Evolutionary conservation across 495 filamentous ascomycete species (phyloP).

Genomic region (Hypoxylon subgilvum): DNA sequence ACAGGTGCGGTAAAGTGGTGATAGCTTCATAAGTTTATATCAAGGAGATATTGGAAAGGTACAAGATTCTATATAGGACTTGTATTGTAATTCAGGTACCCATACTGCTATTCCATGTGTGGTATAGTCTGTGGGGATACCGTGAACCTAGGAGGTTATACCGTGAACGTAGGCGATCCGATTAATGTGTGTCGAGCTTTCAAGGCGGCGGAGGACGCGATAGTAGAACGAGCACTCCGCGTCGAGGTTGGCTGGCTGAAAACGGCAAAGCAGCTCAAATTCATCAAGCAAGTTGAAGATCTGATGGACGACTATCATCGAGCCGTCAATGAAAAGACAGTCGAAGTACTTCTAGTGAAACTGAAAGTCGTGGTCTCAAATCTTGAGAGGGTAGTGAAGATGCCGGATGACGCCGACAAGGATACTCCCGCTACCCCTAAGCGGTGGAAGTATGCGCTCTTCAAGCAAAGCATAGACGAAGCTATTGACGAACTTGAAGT

Average conservation of each 20-base stretch:
- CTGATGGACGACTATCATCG: slow-evolving; percentile 46
- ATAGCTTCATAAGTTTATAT: no score
- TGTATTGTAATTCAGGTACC: no score
- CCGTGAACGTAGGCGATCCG: no score
- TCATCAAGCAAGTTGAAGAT: slow-evolving; percentile 42
- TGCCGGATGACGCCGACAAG: not conserved
- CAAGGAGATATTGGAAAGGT: no score
- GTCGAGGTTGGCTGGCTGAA: slow-evolving; percentile 47
- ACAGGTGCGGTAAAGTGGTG: no score
- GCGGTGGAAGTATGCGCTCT: slow-evolving; percentile 30
- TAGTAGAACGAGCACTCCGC: slow-evolving; percentile 43
- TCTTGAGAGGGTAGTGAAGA: slow-evolving; percentile 37
- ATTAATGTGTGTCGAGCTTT: slow-evolving; percentile 19
- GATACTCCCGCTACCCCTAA: slow-evolving; percentile 2
- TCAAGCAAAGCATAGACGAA: slow-evolving; percentile 38
- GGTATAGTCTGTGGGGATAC: no score
- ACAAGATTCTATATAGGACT: no score
- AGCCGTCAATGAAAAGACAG: slow-evolving; percentile 40
- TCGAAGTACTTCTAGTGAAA: slow-evolving; percentile 42
- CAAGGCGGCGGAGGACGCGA: slow-evolving; percentile 32
- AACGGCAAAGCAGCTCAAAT: slow-evolving; percentile 43
- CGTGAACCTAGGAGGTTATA: no score
- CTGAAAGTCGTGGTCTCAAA: slow-evolving; percentile 38
- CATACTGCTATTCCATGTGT: no score
- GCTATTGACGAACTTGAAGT: slow-evolving; percentile 47